These are phyloP conservation scores for Eimeria maxima DNA, from an alignment of 169 alveolate species.

Conservation along the genomic window DNA sequence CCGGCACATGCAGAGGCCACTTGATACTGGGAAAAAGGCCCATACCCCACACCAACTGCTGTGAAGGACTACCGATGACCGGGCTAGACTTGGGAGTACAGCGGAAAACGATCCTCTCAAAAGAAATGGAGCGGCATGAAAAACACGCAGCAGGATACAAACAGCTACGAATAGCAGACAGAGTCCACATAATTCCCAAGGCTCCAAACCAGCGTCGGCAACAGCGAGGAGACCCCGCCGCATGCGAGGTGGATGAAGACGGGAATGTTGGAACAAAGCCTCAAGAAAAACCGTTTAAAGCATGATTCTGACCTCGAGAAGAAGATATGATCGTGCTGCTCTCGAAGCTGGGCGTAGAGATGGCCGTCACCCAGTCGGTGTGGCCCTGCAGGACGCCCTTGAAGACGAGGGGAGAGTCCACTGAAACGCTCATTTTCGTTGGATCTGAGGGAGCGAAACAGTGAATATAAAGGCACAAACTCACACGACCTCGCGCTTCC, in stretches of 20 bases:
- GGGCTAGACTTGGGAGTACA: neutral
- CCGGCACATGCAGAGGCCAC: neutral
- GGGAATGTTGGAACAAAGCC: neutral
- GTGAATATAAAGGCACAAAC: conserved; percentile 8
- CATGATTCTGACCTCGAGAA: conserved; percentile 92
- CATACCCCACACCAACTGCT: neutral
- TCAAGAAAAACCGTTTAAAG: neutral
- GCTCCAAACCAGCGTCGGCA: conserved; percentile 32
- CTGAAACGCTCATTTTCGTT: conserved; percentile 79
- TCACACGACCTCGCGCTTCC: conserved; percentile 55
- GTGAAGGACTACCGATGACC: neutral
- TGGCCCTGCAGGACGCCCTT: conserved; percentile 96
- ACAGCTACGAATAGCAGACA: neutral
- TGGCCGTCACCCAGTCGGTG: conserved; percentile 97
- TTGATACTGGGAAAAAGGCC: neutral
- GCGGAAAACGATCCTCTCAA: neutral
- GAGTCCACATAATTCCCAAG: neutral
- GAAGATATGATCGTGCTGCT: conserved; percentile 94
- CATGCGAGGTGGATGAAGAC: neutral
- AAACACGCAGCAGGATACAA: neutral
- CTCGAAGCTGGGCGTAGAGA: conserved; percentile 95
- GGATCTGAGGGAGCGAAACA: conserved; percentile 68
- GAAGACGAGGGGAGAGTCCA: conserved; percentile 83
- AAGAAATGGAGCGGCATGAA: neutral
- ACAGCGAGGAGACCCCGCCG: neutral